Base-by-base conservation (phyloP, 2,329 filamentous ascomycete species). In the Pseudogymnoascus pannorum region DNA sequence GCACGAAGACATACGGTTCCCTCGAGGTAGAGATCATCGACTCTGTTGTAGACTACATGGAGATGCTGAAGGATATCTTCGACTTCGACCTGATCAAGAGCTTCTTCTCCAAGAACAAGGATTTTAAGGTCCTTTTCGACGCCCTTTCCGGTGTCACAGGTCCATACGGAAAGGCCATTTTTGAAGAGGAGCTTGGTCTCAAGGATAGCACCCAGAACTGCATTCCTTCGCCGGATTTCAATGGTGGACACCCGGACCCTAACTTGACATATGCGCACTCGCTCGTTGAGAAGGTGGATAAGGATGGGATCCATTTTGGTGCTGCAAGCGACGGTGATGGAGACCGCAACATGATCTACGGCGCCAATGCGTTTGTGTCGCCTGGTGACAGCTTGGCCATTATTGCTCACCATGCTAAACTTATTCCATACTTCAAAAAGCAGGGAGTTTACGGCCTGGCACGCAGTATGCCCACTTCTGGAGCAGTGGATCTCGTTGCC, bases 261-360 rank as follows among this genome's bases (percentile, higher is more conserved):
- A 99, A 99, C 80, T 85, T 99, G 36, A 95, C 94, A 62, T 99
- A 99, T 71, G 94, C 94, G 29, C 91, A 95, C 78, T 93, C 91
- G 60, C 84, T 99, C 42, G 94, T 99, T 63, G 91, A 96, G 72
- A 89, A 87, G 64, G 94, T 99, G 42, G 92, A 99, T 76, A 90
- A 90, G 79, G 87, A 91, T 70, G 84, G 86, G 63, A 92, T 99
- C 66, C 94, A 95, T 72, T 99, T 99, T 70, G 94, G 94, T 72
- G 94, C 94, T 63, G 94, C 94, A 57, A 96, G 91, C 66, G 94
- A 99, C 69, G 94, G 94, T 69, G 94, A 99, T 71, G 94, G 94
- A 71, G 94, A 99, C 81, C 90, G 94, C 70, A 99, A 99, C 86
- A 99, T 99, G 94, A 99, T 99, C 73, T 99, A 99, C 78, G 94